Conservation (phyloP, 2,329 filamentous ascomycete genomes). For the Hypoxylon sp. region DNA sequence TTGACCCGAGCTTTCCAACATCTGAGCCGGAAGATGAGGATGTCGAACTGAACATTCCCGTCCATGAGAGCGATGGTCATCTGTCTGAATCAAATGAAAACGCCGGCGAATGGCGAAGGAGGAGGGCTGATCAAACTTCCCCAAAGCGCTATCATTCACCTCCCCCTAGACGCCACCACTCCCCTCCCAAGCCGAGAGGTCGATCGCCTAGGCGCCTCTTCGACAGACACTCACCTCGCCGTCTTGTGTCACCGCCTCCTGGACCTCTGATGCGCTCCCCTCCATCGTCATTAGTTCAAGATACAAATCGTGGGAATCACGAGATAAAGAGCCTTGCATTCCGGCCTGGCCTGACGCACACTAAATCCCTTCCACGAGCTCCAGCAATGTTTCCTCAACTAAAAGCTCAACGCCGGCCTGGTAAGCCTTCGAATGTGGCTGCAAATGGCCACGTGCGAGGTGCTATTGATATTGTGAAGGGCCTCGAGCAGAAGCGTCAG, state of each 20-base stretch:
- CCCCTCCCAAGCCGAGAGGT: slow-evolving; percentile 66
- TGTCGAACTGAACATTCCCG: slow-evolving; percentile 75
- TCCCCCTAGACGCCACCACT: slow-evolving; percentile 64
- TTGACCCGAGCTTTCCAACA: slow-evolving; percentile 96
- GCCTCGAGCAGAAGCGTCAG: slow-evolving; percentile 93
- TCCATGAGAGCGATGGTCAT: slow-evolving; percentile 76
- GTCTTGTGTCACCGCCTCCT: slow-evolving; percentile 79
- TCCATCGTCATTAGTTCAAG: slow-evolving; percentile 49
- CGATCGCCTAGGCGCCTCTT: slow-evolving; percentile 73
- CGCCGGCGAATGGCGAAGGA: slow-evolving; percentile 63
- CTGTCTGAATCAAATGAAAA: slow-evolving; percentile 77
- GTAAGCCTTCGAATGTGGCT: slow-evolving; percentile 52
- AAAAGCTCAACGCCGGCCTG: slow-evolving; percentile 57
- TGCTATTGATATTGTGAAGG: slow-evolving; percentile 98
- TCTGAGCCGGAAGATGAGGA: slow-evolving; percentile 92
- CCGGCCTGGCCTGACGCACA: slow-evolving; percentile 79
- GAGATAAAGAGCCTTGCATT: slow-evolving; percentile 64
- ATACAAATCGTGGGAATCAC: slow-evolving; percentile 52
- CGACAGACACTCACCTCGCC: slow-evolving; percentile 78
- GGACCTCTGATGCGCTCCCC: slow-evolving; percentile 63
- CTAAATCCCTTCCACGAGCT: slow-evolving; percentile 88
- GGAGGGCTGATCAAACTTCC: slow-evolving; percentile 67
- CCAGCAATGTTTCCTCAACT: slow-evolving; percentile 77
- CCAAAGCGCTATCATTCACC: slow-evolving; percentile 74
- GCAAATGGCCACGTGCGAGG: slow-evolving; percentile 81